These are phyloP conservation scores for Dalbergia cultrata DNA, from an alignment of 306 rosid genomes.

Conservation along the genomic window DNA sequence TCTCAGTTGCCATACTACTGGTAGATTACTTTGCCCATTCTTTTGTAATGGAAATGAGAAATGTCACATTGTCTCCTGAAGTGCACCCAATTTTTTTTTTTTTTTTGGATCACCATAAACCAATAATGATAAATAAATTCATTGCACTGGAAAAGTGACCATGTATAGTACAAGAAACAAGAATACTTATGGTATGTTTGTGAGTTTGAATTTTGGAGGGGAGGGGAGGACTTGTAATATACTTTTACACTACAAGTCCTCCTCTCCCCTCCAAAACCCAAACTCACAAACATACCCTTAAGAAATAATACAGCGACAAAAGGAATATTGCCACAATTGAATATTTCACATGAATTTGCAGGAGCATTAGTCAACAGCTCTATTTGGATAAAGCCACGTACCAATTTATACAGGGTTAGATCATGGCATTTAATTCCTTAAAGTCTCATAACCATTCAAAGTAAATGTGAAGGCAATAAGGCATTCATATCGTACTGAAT, in stretches of 20 bases:
- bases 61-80: slow-evolving; percentile 48
- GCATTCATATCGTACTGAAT: not conserved
- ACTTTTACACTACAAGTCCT: too few relatives aligned
- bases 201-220: too few relatives aligned
- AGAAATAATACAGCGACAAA: slow-evolving; percentile 13
- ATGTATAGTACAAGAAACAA: slow-evolving; percentile 26
- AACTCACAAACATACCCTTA: too few relatives aligned
- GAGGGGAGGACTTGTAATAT: too few relatives aligned
- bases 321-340: not conserved
- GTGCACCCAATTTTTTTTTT: slow-evolving; percentile 11
- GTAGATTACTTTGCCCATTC: slow-evolving; percentile 37
- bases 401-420: slow-evolving; percentile 9
- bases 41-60: slow-evolving; percentile 37
- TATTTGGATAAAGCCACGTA: not conserved
- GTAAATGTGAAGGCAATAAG: too few relatives aligned
- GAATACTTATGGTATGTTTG: too few relatives aligned
- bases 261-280: too few relatives aligned
- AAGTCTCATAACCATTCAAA: not conserved
- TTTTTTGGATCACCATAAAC: slow-evolving; percentile 25
- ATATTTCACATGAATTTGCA: not conserved
- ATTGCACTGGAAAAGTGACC: not conserved
- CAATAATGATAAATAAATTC: slow-evolving; percentile 1
- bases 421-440: not conserved
- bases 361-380: not conserved
- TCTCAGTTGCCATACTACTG: slow-evolving; percentile 69